A percentile compares a stretch with the other conserved stretches of the same genome.
Conservation (phyloP, 768 basidiomycete species). For the Suillus fuscotomentosus region DNA sequence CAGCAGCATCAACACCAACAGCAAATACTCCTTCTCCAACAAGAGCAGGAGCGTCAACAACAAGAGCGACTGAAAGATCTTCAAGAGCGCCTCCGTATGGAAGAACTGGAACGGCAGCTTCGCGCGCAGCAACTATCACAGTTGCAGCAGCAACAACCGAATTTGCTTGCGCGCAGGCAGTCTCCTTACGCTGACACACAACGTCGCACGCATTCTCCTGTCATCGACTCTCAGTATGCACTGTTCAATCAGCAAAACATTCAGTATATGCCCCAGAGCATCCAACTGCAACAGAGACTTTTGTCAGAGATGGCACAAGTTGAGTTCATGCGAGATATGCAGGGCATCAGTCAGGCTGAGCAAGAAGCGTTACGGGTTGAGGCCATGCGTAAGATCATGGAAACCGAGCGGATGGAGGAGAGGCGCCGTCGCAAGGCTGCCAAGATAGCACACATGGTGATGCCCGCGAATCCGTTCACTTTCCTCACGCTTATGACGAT, state of each 20-base stretch:
- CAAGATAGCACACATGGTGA: slow-evolving; percentile 88
- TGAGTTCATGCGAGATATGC: slow-evolving; percentile 65
- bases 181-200: slow-evolving; percentile 50
- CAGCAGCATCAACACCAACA: slow-evolving; percentile 74
- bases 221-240: slow-evolving; percentile 33
- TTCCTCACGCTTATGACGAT: slow-evolving; percentile 10
- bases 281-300: slow-evolving; percentile 72
- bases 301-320: slow-evolving; percentile 75
- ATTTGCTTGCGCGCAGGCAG: slow-evolving; percentile 36
- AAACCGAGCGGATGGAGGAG: slow-evolving; percentile 87
- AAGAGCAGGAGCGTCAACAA: slow-evolving; percentile 61
- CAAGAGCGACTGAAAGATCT: slow-evolving; percentile 57
- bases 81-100: slow-evolving; percentile 62
- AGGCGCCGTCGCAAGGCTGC: slow-evolving; percentile 76
- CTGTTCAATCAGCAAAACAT: slow-evolving; percentile 50
- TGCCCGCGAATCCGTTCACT: slow-evolving; percentile 7
- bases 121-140: slow-evolving; percentile 52
- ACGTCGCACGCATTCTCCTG: slow-evolving; percentile 51
- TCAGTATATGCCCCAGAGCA: slow-evolving; percentile 57
- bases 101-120: slow-evolving; percentile 66
- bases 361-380: slow-evolving; percentile 73
- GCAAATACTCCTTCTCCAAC: slow-evolving; percentile 65
- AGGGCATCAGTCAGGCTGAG: slow-evolving; percentile 55
- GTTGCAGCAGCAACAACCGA: slow-evolving; percentile 41
- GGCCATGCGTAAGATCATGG: slow-evolving; percentile 87